phyloP scores from a whole-genome alignment of 768 basidiomycete genomes.

The Chalciporus piperatus region DNA sequence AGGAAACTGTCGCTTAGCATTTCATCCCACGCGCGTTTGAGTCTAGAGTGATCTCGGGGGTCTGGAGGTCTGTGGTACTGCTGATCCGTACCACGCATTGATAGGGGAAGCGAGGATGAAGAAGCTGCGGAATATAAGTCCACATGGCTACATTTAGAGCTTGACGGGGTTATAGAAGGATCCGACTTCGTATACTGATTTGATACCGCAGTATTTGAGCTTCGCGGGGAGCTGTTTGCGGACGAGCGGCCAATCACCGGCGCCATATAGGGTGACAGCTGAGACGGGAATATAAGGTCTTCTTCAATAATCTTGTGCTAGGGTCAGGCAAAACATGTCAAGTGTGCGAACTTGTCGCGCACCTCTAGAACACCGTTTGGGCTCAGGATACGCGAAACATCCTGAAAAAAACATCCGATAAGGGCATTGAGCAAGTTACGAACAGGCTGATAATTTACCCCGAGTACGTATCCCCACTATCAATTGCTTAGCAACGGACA shows the following conservation, averaged over 20 bases:
- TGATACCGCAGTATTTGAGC: constrained; percentile 29
- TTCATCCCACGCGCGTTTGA: constrained; percentile 63
- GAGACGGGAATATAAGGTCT: constrained; percentile 65
- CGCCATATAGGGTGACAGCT: constrained; percentile 3
- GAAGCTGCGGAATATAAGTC: constrained; percentile 17
- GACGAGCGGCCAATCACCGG: constrained; percentile 16
- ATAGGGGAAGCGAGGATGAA: constrained; percentile 21
- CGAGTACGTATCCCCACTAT: constrained; percentile 64
- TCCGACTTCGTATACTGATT: constrained; percentile 23
- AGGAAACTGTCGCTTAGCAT: constrained; percentile 64
- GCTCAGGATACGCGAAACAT: constrained; percentile 63
- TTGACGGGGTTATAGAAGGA: constrained; percentile 11
- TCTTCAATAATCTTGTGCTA: constrained; percentile 65
- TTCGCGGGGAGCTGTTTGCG: constrained; percentile 22
- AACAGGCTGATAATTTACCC: constrained; percentile 39
- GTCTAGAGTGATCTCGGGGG: constrained; percentile 59
- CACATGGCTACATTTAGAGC: constrained; percentile 14
- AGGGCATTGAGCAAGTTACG: constrained; percentile 15
- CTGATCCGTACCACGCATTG: constrained; percentile 9
- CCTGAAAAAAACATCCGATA: constrained; percentile 38
- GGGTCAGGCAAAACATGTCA: constrained; percentile 4
- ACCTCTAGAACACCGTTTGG: constrained; percentile 66
- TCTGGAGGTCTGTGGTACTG: constrained; percentile 30
- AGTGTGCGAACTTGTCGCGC: constrained; percentile 11
- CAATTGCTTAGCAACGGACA: constrained; percentile 14